Conservation (phyloP, 106 monocot genomes). For the Agapanthus africanus region DNA sequence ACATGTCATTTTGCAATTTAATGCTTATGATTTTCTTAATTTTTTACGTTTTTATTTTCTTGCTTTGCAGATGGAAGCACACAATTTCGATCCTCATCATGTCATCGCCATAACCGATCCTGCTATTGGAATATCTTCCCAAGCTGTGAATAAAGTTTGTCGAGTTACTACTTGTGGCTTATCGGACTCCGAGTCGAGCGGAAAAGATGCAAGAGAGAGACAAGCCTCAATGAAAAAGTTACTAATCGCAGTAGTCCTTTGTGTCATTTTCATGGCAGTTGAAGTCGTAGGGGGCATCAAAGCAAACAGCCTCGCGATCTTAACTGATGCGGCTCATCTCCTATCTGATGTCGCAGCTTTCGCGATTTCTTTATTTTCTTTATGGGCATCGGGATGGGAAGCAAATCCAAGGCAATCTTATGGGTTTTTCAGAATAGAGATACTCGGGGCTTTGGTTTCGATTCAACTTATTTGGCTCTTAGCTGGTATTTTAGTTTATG, state of each 20-base stretch:
- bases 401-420: constrained; percentile 61
- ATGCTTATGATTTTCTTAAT: too few species aligned
- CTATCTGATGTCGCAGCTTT: constrained; percentile 63
- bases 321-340: constrained; percentile 76
- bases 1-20: too few species aligned
- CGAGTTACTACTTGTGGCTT: constrained; percentile 39
- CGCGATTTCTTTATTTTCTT: constrained; percentile 65
- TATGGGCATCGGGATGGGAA: constrained; percentile 74
- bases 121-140: constrained; percentile 2
- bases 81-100: constrained; percentile 14
- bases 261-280: constrained; percentile 47
- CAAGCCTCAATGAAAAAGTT: constrained; percentile 46
- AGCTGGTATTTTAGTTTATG: constrained; percentile 50
- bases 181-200: constrained; percentile 21
- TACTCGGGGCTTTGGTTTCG: constrained; percentile 65
- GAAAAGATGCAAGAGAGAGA: constrained; percentile 47
- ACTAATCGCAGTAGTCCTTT: constrained; percentile 47
- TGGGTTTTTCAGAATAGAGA: constrained; percentile 66
- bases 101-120: constrained; percentile 30
- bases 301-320: constrained; percentile 71
- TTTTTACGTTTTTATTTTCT: too few species aligned
- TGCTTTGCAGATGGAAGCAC: constrained; percentile 38
- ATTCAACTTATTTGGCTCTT: constrained; percentile 67
- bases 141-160: constrained; percentile 24
- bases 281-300: constrained; percentile 68